Percentiles rank a stretch among this genome's conserved stretches.
Evolutionary conservation across 441 rosid species (phyloP).

Genomic region (Pelargonium cotyledonis): DNA sequence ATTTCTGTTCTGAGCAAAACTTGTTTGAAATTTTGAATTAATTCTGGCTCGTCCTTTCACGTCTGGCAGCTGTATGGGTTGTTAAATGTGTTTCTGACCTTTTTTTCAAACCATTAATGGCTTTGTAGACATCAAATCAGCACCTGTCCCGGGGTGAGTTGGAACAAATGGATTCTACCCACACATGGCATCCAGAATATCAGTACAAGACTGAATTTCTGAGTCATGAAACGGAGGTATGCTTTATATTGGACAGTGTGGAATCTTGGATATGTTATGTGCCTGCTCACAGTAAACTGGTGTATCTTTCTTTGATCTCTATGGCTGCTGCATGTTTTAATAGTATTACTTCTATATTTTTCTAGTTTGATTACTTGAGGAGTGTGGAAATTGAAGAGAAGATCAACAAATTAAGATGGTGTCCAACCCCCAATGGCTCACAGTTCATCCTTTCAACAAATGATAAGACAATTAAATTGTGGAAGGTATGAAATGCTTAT

Average conservation of each 20-base stretch:
- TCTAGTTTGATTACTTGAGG: conserved; percentile 63
- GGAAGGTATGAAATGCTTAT: conserved; percentile 43
- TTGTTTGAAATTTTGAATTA: neutral
- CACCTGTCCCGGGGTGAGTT: conserved; percentile 33
- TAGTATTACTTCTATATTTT: conserved; percentile 8
- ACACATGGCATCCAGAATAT: conserved; percentile 38
- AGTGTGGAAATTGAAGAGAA: conserved; percentile 76
- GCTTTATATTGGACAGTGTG: neutral
- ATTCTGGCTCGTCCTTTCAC: conserved; percentile 14
- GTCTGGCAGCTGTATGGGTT: conserved; percentile 19
- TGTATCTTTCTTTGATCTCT: neutral
- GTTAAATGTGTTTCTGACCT: conserved; percentile 20
- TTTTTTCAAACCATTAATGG: conserved; percentile 20
- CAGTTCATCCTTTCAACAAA: conserved; percentile 56
- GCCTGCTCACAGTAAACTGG: neutral
- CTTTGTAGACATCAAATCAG: conserved; percentile 30
- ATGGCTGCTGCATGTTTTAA: conserved; percentile 8
- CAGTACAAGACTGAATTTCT: conserved; percentile 62
- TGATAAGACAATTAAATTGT: conserved; percentile 63
- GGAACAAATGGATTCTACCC: conserved; percentile 42
- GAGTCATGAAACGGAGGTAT: conserved; percentile 74
- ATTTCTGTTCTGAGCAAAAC: neutral
- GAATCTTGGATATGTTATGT: neutral
- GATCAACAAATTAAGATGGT: conserved; percentile 57
- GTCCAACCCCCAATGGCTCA: conserved; percentile 41